Conservation (phyloP, 1,139 yeast genomes). For the Pichia sp. region DNA sequence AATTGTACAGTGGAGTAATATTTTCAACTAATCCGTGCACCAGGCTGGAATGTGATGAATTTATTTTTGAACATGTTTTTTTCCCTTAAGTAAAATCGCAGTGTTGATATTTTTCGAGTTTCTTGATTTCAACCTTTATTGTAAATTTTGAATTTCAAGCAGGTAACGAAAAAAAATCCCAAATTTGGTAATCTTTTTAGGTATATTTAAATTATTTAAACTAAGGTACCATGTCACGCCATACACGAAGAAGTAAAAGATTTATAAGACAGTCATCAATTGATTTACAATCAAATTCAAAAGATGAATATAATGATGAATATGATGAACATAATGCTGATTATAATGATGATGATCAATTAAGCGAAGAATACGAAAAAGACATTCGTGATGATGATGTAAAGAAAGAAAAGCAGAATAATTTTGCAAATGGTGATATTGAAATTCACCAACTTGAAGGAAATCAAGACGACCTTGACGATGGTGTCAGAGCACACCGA, state of each 20-base stretch:
- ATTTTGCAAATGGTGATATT: neutral
- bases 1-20: neutral
- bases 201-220: no score
- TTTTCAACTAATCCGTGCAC: neutral
- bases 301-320: conserved; percentile 8
- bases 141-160: no score
- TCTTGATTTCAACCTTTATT: no score
- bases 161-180: no score
- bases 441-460: conserved; percentile 5
- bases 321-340: conserved; percentile 12
- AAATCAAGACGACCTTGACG: conserved; percentile 33
- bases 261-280: neutral
- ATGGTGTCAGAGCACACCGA: conserved; percentile 26
- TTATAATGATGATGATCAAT: conserved; percentile 16
- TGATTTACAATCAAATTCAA: neutral
- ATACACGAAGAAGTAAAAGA: neutral
- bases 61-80: no score
- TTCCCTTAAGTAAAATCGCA: no score
- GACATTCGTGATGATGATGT: conserved; percentile 20
- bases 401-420: conserved; percentile 7
- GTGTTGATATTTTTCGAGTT: no score
- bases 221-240: neutral
- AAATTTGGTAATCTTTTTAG: no score
- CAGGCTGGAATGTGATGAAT: no score
- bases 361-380: conserved; percentile 21